Percentiles rank a stretch among this genome's conserved stretches.
Evolutionary conservation across 73 alveolate species (phyloP).

Genomic region (Paramecium sonneborni): DNA sequence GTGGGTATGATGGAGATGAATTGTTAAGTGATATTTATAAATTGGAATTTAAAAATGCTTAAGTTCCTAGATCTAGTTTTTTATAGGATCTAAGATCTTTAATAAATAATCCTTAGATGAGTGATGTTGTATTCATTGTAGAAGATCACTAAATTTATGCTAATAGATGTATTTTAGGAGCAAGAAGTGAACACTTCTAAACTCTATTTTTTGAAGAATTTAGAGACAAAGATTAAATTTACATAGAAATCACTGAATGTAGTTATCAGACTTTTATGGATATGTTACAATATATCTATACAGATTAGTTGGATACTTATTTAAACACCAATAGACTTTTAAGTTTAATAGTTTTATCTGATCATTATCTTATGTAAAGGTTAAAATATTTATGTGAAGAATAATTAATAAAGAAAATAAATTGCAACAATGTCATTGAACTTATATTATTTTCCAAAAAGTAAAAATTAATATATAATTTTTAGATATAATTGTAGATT

Average conservation of each 20-base stretch:
- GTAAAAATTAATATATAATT: neutral
- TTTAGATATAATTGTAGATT: constrained; percentile 21
- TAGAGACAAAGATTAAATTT: constrained; percentile 11
- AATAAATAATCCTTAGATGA: constrained; percentile 57
- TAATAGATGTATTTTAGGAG: constrained; percentile 52
- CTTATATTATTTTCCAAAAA: constrained; percentile 51
- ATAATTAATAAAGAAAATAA: constrained; percentile 20
- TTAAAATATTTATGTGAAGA: constrained; percentile 65
- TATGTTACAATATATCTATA: constrained; percentile 35
- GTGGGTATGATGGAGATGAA: constrained; percentile 85
- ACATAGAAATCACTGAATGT: constrained; percentile 14
- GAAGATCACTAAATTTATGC: constrained; percentile 61
- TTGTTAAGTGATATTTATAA: constrained; percentile 79
- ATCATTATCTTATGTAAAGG: constrained; percentile 45
- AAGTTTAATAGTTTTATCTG: constrained; percentile 18
- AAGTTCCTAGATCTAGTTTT: constrained; percentile 58
- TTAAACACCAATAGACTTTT: constrained; percentile 22
- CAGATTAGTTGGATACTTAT: constrained; percentile 33
- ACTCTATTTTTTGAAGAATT: constrained; percentile 57
- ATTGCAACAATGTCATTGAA: constrained; percentile 54
- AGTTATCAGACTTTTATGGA: constrained; percentile 51
- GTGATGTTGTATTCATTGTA: constrained; percentile 64
- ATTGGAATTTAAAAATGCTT: constrained; percentile 70
- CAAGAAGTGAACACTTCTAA: constrained; percentile 59
- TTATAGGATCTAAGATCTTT: constrained; percentile 1